Evolutionary conservation across 1,284 basidiomycete genomes (phyloP), one percentile per base, ranked within the genome.

Genomic region (Papiliotrema fonsecae): DNA sequence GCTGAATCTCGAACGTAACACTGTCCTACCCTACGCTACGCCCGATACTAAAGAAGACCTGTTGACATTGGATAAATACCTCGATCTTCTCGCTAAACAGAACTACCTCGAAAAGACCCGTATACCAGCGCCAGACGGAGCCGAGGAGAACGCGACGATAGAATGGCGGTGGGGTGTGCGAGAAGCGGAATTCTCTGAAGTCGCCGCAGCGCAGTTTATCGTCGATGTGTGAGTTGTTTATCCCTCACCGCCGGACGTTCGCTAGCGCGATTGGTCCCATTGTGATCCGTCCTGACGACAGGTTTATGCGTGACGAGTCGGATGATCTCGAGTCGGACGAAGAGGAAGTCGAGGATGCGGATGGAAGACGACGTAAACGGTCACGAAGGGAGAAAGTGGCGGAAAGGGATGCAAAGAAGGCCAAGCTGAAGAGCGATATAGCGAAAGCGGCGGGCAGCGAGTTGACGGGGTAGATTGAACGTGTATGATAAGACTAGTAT

Each of bases 161-260:
- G 66, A 72, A 44, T 69, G 66, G 66, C 60, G 61, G 34, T 74
- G 71, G 73, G 73, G 73, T 16, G 54, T 59, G 40, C 57, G 70
- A 34, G 70, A 73, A 45, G 62, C 61, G 6, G 73, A 74, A 55
- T 70, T 72, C 35, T 61, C 61, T 11, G 70, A 72, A 44, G 52
- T 59, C 24, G 69, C 65, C 14, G 70, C 69, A 4, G 63, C 59
- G 2, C 51, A 53, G 26, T 73, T 71, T 48, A 69, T 73, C 25
- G 62, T 61, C 41, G 52, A 60, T 22, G 51, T 72, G 71, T 73
- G 50, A 56, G 69, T 61, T 31, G n/a, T n/a, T n/a, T n/a, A n/a
- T 7, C 13, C 5, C 24, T 45, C 9, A 7, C 19, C 6, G 6
- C 21, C 11, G 31, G 11, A 10, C 25, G n/a, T 6, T 45, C 13